Conservation (phyloP, 202 grass and related monocot genomes). For the Alloteropsis angusta region DNA sequence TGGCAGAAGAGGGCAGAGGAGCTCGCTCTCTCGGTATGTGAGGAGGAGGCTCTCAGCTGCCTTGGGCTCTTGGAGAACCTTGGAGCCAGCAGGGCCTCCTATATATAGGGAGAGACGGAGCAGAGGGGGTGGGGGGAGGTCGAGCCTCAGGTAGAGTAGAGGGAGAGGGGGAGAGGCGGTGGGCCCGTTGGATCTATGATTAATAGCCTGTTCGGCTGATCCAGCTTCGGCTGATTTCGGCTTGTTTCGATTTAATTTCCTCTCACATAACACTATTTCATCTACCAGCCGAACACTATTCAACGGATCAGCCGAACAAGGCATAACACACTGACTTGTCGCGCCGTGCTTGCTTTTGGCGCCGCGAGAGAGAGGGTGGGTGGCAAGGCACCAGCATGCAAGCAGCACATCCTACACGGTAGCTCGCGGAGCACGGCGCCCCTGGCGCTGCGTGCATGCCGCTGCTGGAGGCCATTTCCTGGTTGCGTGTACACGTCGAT, state of each 20-base stretch:
- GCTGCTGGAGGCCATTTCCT: not conserved
- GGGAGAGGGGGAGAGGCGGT: not conserved
- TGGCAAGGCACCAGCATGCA: not conserved
- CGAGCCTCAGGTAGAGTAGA: not conserved
- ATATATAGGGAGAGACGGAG: slow-evolving; percentile 28
- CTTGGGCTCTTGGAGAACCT: slow-evolving; percentile 26
- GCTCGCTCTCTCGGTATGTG: not conserved
- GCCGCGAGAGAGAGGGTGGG: not conserved
- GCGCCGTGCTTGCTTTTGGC: not conserved
- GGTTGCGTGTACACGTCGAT: not conserved
- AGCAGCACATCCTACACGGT: not conserved
- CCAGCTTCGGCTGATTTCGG: no score
- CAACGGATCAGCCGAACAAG: no score
- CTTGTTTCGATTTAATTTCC: no score
- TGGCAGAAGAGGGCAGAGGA: not conserved
- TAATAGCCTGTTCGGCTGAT: no score
- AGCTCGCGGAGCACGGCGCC: not conserved
- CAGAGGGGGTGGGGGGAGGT: not conserved
- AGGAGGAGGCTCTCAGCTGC: slow-evolving; percentile 5
- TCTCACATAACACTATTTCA: no score
- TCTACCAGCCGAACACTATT: no score
- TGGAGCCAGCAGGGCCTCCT: not conserved
- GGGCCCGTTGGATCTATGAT: slow-evolving; percentile 21
- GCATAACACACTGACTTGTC: slow-evolving; percentile 28
- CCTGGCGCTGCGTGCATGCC: not conserved